phyloP scores from a whole-genome alignment of 306 rosid genomes.

The Ziziphus jujuba region DNA sequence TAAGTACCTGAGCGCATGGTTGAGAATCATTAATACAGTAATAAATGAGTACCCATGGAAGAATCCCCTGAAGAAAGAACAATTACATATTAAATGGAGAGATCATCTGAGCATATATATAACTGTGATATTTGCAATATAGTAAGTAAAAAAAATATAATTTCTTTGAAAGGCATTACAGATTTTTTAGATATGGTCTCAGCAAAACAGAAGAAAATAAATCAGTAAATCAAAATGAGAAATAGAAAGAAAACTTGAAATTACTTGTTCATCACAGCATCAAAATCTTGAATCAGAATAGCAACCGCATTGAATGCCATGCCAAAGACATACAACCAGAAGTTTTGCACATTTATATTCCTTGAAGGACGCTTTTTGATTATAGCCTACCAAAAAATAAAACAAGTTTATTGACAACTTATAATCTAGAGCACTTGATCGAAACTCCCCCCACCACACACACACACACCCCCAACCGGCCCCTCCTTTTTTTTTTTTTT shows the following conservation, averaged over 20 bases:
- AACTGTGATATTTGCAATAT: neutral
- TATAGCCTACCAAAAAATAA: slow-evolving; percentile 67
- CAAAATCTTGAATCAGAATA: slow-evolving; percentile 90
- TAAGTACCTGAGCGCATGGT: slow-evolving; percentile 89
- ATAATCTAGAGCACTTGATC: slow-evolving; percentile 13
- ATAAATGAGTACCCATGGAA: slow-evolving; percentile 86
- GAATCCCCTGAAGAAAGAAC: slow-evolving; percentile 74
- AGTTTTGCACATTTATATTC: slow-evolving; percentile 93
- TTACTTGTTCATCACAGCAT: slow-evolving; percentile 87
- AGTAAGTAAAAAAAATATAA: neutral
- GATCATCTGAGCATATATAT: neutral
- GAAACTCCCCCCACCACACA: too few relatives aligned
- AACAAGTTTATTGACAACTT: neutral
- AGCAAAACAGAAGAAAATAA: slow-evolving; percentile 1
- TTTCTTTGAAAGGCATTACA: neutral
- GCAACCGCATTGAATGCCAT: slow-evolving; percentile 91
- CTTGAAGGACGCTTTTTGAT: slow-evolving; percentile 93
- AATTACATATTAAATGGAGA: slow-evolving; percentile 20
- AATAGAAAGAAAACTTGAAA: slow-evolving; percentile 26
- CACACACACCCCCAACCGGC: too few relatives aligned
- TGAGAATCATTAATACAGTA: slow-evolving; percentile 86
- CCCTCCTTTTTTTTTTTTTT: too few relatives aligned
- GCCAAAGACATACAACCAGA: slow-evolving; percentile 92
- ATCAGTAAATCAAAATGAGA: slow-evolving; percentile 26
- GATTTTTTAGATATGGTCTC: slow-evolving; percentile 11